These are phyloP conservation scores for Pulveroboletus frians DNA, from an alignment of 768 basidiomycete genomes.

Conservation along the genomic window DNA sequence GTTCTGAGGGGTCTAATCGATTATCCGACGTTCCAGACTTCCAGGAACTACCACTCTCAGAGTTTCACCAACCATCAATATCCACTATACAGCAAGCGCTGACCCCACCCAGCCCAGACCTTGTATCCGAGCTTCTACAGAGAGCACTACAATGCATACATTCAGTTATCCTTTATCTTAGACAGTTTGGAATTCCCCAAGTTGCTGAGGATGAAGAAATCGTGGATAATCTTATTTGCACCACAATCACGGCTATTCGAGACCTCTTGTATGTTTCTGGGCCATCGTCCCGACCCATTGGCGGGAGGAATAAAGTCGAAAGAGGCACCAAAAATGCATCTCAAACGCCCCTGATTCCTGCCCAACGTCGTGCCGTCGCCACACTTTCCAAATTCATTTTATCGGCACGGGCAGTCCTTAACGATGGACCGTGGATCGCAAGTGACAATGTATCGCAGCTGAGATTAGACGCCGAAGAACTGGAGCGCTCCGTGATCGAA, in stretches of 20 bases:
- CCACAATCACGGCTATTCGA: slow-evolving; percentile 59
- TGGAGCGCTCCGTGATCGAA: slow-evolving; percentile 61
- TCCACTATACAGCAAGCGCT: slow-evolving; percentile 43
- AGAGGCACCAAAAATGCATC: slow-evolving; percentile 34
- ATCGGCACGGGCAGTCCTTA: slow-evolving; percentile 75
- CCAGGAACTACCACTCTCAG: background rate
- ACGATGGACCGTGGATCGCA: slow-evolving; percentile 28
- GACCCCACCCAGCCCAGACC: slow-evolving; percentile 49
- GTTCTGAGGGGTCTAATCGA: background rate
- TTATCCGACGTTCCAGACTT: slow-evolving; percentile 2
- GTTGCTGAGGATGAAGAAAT: slow-evolving; percentile 48
- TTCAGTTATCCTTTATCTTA: slow-evolving; percentile 55
- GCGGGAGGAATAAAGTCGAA: slow-evolving; percentile 33
- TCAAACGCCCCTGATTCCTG: slow-evolving; percentile 61
- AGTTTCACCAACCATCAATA: background rate
- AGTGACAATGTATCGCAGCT: slow-evolving; percentile 40
- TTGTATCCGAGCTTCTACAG: slow-evolving; percentile 56
- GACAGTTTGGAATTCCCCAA: slow-evolving; percentile 42
- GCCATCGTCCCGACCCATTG: slow-evolving; percentile 51
- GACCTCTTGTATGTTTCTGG: slow-evolving; percentile 66
- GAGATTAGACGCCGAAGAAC: slow-evolving; percentile 64
- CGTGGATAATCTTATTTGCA: slow-evolving; percentile 56
- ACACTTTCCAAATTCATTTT: slow-evolving; percentile 85
- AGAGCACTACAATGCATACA: slow-evolving; percentile 53
- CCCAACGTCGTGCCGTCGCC: slow-evolving; percentile 78